Evolutionary conservation across 2,329 filamentous ascomycete species (phyloP), one percentile per base, ranked within the genome.

Genomic region (Balansia obtecta): DNA sequence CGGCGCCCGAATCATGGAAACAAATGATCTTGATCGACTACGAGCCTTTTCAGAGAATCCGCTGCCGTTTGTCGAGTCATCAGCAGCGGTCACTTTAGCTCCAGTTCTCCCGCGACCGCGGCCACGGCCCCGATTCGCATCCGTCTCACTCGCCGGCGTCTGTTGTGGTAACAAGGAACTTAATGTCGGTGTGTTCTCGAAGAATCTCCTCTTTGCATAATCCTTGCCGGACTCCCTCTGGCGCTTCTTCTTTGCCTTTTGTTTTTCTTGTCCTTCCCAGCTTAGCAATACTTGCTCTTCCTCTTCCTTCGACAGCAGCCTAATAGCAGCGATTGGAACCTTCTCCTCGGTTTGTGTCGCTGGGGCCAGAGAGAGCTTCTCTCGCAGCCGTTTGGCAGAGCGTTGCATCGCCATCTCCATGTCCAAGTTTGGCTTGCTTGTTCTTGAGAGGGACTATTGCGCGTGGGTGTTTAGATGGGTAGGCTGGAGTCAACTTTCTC

Each of bases 231-330:
- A 56, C 37, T 60, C 58, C 20, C 60, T 54, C n/a, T 4, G 8
- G 27, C 55, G 54, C 2, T 59, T 56, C 40, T 69, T 65, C 33
- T 61, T 59, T 27, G 71, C 74, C 57, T 74, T 77, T 54, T 68
- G 72, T 16, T 72, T 70, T 2, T 70, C 69, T 55, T 77, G 77
- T 16, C 75, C 72, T 54, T 80, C 77, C 79, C 79, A 82, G 50
- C 73, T 80, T 1, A 79, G 79, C 1, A 79, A 82, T 50, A 79
- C 75, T 53, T 79, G 82, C 8, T 56, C 56, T 27, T 58, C 60
- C 9, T 63, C 57, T 4, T 64, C 57, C 4, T 63, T 57, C 1
- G 60, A 57, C 1, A 63, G 63, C 1, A 64, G 61, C 38, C 57
- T 56, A 39, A 65, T 64, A 1, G 64, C 59, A 12, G 65, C 61